These are phyloP conservation scores for Penicillium cinerascens DNA, from an alignment of 495 filamentous ascomycete genomes.

Conservation along the genomic window DNA sequence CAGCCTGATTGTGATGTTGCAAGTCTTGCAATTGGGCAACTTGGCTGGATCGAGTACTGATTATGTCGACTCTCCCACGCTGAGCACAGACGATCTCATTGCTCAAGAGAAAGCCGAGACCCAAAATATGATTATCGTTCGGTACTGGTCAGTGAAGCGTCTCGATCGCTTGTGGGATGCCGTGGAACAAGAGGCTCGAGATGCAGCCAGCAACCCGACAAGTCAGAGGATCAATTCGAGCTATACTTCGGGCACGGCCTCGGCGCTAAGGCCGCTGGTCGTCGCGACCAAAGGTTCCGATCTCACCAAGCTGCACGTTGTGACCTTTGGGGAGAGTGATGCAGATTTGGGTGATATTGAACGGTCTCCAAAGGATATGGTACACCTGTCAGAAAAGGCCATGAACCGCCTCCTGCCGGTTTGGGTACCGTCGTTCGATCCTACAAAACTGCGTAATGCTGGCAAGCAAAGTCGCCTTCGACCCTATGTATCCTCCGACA, in stretches of 20 bases:
- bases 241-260: constrained; percentile 12
- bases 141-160: constrained; percentile 42
- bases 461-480: constrained; percentile 6
- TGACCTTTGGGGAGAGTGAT: constrained; percentile 33
- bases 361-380: constrained; percentile 37
- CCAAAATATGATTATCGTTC: constrained; percentile 47
- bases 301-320: constrained; percentile 26
- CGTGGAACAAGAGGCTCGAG: constrained; percentile 34
- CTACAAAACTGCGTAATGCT: constrained; percentile 2
- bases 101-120: constrained; percentile 43
- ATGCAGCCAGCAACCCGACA: constrained; percentile 26
- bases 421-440: constrained; percentile 28
- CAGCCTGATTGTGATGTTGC: constrained; percentile 41
- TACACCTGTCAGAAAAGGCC: constrained; percentile 34
- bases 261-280: constrained; percentile 11
- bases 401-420: constrained; percentile 34
- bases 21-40: constrained; percentile 37
- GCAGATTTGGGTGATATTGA: constrained; percentile 31
- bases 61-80: background rate
- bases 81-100: constrained; percentile 26
- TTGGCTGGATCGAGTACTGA: constrained; percentile 15
- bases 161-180: constrained; percentile 38
- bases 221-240: constrained; percentile 26
- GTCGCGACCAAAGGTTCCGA: constrained; percentile 14
- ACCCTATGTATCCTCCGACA: constrained; percentile 20